phyloP scores from a whole-genome alignment of 257 asterid species.

The Gentiana straminea region DNA sequence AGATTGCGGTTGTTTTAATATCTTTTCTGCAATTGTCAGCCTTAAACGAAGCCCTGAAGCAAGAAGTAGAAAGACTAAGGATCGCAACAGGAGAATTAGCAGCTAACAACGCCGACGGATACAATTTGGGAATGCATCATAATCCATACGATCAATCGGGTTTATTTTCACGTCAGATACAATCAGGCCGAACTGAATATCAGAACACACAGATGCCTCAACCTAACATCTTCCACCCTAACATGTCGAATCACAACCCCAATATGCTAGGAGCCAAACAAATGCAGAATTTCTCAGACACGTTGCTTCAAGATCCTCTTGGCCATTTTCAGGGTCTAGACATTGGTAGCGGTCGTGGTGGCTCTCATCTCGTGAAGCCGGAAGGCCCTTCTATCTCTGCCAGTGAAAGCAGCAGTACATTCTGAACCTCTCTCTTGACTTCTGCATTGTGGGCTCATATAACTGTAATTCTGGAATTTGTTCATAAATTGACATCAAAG shows the following conservation, averaged over 20 bases:
- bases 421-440: not conserved
- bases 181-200: conserved; percentile 30
- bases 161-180: conserved; percentile 49
- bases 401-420: conserved; percentile 49
- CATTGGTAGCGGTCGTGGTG: conserved; percentile 32
- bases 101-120: conserved; percentile 41
- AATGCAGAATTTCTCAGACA: conserved; percentile 20
- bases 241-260: conserved; percentile 41
- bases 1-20: too few relatives aligned
- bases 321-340: conserved; percentile 55
- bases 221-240: conserved; percentile 41
- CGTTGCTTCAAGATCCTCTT: conserved; percentile 52
- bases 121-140: conserved; percentile 51
- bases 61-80: conserved; percentile 75
- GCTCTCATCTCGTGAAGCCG: conserved; percentile 40
- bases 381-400: conserved; percentile 64
- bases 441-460: not conserved
- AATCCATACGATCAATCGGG: conserved; percentile 45
- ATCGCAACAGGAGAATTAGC: conserved; percentile 60
- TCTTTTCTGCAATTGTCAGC: conserved; percentile 25
- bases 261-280: conserved; percentile 23
- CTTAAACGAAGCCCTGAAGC: conserved; percentile 77
- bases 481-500: conserved; percentile 57
- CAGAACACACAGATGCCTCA: conserved; percentile 53
- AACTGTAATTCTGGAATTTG: conserved; percentile 25